These are phyloP conservation scores for Colletotrichum tanaceti DNA, from an alignment of 2,329 filamentous ascomycete species.

Conservation along the genomic window DNA sequence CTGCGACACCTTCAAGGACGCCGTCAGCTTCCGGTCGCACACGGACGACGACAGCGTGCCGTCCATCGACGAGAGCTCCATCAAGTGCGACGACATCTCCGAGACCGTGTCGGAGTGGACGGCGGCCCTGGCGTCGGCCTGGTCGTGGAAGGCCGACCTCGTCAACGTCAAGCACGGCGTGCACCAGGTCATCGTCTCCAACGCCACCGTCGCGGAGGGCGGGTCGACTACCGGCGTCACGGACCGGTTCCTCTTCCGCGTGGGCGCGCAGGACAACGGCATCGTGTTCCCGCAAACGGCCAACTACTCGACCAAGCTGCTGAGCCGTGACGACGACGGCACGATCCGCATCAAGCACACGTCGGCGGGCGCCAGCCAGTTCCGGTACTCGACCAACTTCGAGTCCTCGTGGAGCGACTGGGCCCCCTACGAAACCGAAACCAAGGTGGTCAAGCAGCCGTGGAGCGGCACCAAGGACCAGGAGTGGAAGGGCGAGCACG, in stretches of 20 bases:
- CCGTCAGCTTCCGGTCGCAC: slow-evolving; percentile 64
- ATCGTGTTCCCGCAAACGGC: slow-evolving; percentile 43
- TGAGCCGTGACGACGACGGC: slow-evolving; percentile 53
- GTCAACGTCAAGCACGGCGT: slow-evolving; percentile 71
- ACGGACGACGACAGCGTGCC: slow-evolving; percentile 59
- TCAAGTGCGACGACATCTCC: slow-evolving; percentile 58
- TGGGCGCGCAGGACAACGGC: slow-evolving; percentile 33
- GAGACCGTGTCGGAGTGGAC: slow-evolving; percentile 52
- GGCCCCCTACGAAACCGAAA: slow-evolving; percentile 64
- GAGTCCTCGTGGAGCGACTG: slow-evolving; percentile 69
- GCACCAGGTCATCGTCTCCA: slow-evolving; percentile 68
- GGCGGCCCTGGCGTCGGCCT: slow-evolving; percentile 65
- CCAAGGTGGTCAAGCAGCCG: slow-evolving; percentile 58
- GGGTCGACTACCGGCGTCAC: slow-evolving; percentile 59
- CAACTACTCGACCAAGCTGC: slow-evolving; percentile 58
- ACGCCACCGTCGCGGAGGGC: slow-evolving; percentile 59
- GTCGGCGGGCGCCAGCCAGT: slow-evolving; percentile 72
- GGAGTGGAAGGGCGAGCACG: slow-evolving; percentile 70
- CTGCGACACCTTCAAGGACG: slow-evolving; percentile 63
- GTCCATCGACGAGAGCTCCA: slow-evolving; percentile 55
- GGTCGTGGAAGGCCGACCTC: slow-evolving; percentile 64
- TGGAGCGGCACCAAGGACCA: slow-evolving; percentile 70
- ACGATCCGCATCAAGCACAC: slow-evolving; percentile 63
- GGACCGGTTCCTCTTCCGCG: slow-evolving; percentile 66
- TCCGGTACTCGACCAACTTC: slow-evolving; percentile 73